Percentiles rank a stretch among this genome's conserved stretches.
Evolutionary conservation across 192 early-diverging fungal genomes (phyloP).

Genomic region (Coemansia aciculifera): DNA sequence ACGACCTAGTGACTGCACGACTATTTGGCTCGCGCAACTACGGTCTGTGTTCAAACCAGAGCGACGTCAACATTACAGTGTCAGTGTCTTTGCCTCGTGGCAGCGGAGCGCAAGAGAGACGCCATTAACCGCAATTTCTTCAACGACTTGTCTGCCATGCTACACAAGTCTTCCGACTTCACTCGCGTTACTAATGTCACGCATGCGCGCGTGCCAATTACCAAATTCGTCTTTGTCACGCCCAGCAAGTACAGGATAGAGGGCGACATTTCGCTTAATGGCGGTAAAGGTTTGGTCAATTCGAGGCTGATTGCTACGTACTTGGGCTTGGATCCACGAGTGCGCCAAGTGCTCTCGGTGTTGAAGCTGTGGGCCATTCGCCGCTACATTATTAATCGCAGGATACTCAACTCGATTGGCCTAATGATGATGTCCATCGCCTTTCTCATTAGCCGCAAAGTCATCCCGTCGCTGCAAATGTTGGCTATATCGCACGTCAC

Average conservation of each 20-base stretch:
- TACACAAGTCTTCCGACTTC: slow-evolving; percentile 8
- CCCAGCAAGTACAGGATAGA: background rate
- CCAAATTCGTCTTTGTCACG: slow-evolving; percentile 29
- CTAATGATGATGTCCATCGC: slow-evolving; percentile 45
- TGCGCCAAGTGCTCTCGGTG: slow-evolving; percentile 33
- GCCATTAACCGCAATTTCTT: background rate
- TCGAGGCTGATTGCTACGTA: slow-evolving; percentile 21
- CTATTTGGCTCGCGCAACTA: slow-evolving; percentile 32
- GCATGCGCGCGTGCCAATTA: slow-evolving; percentile 37
- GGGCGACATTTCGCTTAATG: slow-evolving; percentile 39
- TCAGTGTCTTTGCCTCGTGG: background rate
- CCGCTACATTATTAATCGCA: slow-evolving; percentile 13
- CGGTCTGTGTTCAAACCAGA: slow-evolving; percentile 13
- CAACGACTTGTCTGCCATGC: background rate
- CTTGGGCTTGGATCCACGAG: slow-evolving; percentile 26
- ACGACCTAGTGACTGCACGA: background rate
- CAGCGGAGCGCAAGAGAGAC: background rate
- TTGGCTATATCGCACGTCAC: slow-evolving; percentile 2
- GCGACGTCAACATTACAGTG: slow-evolving; percentile 25
- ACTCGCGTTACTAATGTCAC: slow-evolving; percentile 3
- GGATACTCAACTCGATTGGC: slow-evolving; percentile 38
- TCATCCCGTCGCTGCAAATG: slow-evolving; percentile 47
- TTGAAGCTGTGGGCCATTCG: slow-evolving; percentile 34
- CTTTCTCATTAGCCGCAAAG: slow-evolving; percentile 27
- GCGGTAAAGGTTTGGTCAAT: slow-evolving; percentile 19